phyloP scores from a whole-genome alignment of 1,139 yeast species.

The Pneumocystis oryctolagi region DNA sequence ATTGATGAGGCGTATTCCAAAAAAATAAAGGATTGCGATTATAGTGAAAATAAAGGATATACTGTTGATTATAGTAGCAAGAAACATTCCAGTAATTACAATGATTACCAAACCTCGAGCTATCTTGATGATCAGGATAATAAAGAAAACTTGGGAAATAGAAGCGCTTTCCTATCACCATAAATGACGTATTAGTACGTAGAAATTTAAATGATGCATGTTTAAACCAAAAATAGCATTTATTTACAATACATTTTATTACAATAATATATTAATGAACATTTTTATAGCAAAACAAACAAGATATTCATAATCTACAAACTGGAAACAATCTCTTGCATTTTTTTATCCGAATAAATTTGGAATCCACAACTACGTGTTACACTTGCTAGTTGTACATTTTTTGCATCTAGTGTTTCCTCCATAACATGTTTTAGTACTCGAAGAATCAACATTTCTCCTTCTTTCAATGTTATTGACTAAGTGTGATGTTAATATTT shows the following conservation, averaged over 20 bases:
- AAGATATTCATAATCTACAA: slow-evolving; percentile 26
- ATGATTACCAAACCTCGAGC: not conserved
- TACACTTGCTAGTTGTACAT: slow-evolving; percentile 89
- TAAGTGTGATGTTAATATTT: slow-evolving; percentile 24
- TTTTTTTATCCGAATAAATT: slow-evolving; percentile 69
- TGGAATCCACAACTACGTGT: slow-evolving; percentile 77
- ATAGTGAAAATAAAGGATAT: not conserved
- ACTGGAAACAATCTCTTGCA: slow-evolving; percentile 62
- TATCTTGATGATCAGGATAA: not conserved
- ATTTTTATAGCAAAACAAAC: not conserved
- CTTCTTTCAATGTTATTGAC: slow-evolving; percentile 83
- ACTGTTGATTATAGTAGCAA: not conserved
- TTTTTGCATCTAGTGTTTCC: slow-evolving; percentile 88
- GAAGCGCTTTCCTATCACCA: not conserved
- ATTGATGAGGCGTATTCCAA: not conserved
- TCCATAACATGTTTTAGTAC: slow-evolving; percentile 97
- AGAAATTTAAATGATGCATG: not conserved
- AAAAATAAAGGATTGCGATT: not conserved
- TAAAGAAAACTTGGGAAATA: not conserved
- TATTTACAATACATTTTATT: not conserved
- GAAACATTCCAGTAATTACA: not conserved
- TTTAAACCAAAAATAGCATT: not conserved
- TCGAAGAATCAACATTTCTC: slow-evolving; percentile 77
- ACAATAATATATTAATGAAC: not conserved
- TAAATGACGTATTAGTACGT: not conserved